These are phyloP conservation scores for Microcera coccophila DNA, from an alignment of 2,329 filamentous ascomycete genomes.

Conservation along the genomic window DNA sequence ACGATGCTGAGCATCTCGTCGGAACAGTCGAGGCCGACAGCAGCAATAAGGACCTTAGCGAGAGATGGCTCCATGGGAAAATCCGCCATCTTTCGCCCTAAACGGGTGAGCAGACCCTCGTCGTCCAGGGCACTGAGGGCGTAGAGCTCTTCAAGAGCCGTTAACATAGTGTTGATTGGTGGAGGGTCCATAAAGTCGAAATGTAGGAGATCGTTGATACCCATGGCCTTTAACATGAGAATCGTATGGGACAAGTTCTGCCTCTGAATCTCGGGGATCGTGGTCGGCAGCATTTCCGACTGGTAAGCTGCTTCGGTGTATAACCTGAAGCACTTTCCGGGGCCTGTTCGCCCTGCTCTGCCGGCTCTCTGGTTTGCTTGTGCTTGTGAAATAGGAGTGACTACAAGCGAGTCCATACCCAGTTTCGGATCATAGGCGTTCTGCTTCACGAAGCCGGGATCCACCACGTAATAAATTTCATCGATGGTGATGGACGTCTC, in stretches of 20 bases:
- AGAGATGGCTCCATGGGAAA: conserved; percentile 96
- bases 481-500: conserved; percentile 98
- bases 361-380: conserved; percentile 94
- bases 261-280: conserved; percentile 92
- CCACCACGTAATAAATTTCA: conserved; percentile 94
- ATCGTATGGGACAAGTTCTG: conserved; percentile 92
- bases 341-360: conserved; percentile 87
- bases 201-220: conserved; percentile 93
- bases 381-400: conserved; percentile 94
- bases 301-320: conserved; percentile 96
- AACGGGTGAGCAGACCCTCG: conserved; percentile 85
- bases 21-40: conserved; percentile 81
- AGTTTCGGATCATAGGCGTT: conserved; percentile 96
- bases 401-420: conserved; percentile 93
- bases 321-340: conserved; percentile 90
- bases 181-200: conserved; percentile 99
- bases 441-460: conserved; percentile 96
- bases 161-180: conserved; percentile 96
- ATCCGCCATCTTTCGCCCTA: conserved; percentile 96
- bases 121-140: conserved; percentile 88
- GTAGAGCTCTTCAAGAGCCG: conserved; percentile 91
- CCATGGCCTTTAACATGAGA: conserved; percentile 98
- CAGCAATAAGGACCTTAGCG: conserved; percentile 84
- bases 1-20: conserved; percentile 95
- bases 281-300: conserved; percentile 93